Conservation (phyloP, 257 asterid genomes). For the Rauvolfia tetraphylla region DNA sequence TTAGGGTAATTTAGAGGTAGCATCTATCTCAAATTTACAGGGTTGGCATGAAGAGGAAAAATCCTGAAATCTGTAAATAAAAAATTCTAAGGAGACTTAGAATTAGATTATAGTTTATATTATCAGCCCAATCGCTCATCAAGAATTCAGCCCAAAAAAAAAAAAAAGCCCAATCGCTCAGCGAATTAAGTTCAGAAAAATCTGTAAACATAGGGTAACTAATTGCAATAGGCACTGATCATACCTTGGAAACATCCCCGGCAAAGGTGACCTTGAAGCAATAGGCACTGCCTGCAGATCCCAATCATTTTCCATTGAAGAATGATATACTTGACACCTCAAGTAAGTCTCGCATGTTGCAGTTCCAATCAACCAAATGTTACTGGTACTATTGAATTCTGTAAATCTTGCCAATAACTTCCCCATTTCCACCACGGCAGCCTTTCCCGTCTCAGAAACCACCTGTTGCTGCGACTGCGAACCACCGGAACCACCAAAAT, state of each 20-base stretch:
- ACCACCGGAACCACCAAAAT: slow-evolving; percentile 22
- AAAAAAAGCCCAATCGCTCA: too few relatives aligned
- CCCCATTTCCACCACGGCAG: slow-evolving; percentile 62
- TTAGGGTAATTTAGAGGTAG: neutral
- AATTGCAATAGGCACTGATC: neutral
- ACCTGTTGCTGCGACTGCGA: slow-evolving; percentile 44
- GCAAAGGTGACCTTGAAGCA: slow-evolving; percentile 71
- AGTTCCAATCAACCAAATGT: slow-evolving; percentile 83
- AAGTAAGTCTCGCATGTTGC: slow-evolving; percentile 93
- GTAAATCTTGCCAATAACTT: slow-evolving; percentile 41
- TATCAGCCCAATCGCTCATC: neutral
- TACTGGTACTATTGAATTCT: slow-evolving; percentile 27
- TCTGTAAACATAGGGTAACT: neutral
- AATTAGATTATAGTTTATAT: neutral
- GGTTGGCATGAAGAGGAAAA: neutral
- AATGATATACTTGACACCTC: slow-evolving; percentile 96
- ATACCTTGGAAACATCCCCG: slow-evolving; percentile 77
- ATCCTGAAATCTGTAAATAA: neutral
- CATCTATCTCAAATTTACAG: neutral
- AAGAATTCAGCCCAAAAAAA: too few relatives aligned
- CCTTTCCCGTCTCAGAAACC: slow-evolving; percentile 57
- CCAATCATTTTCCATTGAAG: slow-evolving; percentile 92
- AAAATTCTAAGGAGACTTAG: neutral
- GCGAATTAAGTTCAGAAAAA: neutral
- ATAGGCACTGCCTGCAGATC: slow-evolving; percentile 92